Evolutionary conservation across 768 basidiomycete species (phyloP).

Genomic region (Cystofilobasidium bisporidii): DNA sequence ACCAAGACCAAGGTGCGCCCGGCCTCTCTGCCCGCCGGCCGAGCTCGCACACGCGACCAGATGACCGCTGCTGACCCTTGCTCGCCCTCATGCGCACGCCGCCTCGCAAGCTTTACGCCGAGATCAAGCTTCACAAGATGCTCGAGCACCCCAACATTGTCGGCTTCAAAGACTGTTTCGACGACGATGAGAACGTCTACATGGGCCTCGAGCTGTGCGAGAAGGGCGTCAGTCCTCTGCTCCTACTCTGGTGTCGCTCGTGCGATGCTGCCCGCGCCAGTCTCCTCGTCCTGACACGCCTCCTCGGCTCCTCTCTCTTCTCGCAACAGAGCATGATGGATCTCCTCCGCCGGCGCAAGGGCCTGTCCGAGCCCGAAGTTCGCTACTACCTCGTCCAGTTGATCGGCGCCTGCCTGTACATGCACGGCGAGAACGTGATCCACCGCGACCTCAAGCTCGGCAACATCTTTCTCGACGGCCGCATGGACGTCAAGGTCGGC

Average conservation of each 20-base stretch:
- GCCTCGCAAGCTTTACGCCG: slow-evolving; percentile 98
- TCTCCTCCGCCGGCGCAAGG: slow-evolving; percentile 72
- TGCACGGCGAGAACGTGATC: slow-evolving; percentile 94
- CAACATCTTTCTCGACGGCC: slow-evolving; percentile 78
- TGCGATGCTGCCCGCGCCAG: not conserved
- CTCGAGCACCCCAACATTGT: slow-evolving; percentile 90
- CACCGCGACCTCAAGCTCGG: slow-evolving; percentile 95
- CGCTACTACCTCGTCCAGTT: slow-evolving; percentile 90
- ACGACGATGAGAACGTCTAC: slow-evolving; percentile 90
- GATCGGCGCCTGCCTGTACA: slow-evolving; percentile 91
- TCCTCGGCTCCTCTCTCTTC: slow-evolving; percentile 4
- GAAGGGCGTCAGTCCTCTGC: slow-evolving; percentile 50
- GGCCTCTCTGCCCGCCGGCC: not conserved
- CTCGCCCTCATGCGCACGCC: no score
- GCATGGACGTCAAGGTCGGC: slow-evolving; percentile 94
- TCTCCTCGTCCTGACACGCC: not conserved
- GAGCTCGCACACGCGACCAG: not conserved
- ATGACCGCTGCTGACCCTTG: no score
- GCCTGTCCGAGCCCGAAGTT: slow-evolving; percentile 83
- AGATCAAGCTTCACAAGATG: slow-evolving; percentile 94
- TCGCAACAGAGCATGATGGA: slow-evolving; percentile 43
- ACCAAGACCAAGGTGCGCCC: slow-evolving; percentile 80
- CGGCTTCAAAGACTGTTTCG: slow-evolving; percentile 83
- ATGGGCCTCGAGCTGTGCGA: slow-evolving; percentile 91
- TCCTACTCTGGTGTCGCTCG: not conserved